phyloP scores from a whole-genome alignment of 2,329 filamentous ascomycete genomes.

The Didymella sp. region DNA sequence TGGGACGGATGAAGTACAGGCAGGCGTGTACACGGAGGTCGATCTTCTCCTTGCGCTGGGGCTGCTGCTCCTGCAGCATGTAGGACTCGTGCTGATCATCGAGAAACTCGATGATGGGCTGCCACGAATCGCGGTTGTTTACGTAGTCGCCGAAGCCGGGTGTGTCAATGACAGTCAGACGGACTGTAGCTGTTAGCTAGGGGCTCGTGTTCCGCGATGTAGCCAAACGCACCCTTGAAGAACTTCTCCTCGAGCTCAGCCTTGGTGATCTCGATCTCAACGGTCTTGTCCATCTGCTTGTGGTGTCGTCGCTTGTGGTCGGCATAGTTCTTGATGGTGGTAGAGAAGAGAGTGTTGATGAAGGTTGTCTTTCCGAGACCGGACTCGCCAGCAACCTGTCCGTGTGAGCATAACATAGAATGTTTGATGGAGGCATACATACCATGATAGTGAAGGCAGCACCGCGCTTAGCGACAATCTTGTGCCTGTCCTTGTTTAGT shows the following conservation, averaged over 20 bases:
- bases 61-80: conserved; percentile 99
- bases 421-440: conserved; percentile 39
- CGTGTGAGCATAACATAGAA: not conserved
- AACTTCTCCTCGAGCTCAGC: conserved; percentile 99
- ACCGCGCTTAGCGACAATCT: conserved; percentile 82
- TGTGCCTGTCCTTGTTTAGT: conserved; percentile 62
- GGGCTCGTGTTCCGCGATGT: not conserved
- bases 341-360: conserved; percentile 99
- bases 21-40: conserved; percentile 98
- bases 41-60: conserved; percentile 97
- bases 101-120: conserved; percentile 99
- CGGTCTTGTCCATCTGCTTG: conserved; percentile 99
- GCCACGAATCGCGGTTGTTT: conserved; percentile 99
- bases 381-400: conserved; percentile 94
- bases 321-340: conserved; percentile 99
- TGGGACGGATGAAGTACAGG: conserved; percentile 98
- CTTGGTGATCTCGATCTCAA: conserved; percentile 99
- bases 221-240: conserved; percentile 81
- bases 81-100: conserved; percentile 99
- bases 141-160: conserved; percentile 99
- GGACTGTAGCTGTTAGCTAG: conserved; percentile 67
- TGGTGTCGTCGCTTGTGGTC: conserved; percentile 99
- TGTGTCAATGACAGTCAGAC: conserved; percentile 97
- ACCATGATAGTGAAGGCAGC: conserved; percentile 99
- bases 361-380: conserved; percentile 99